phyloP scores from a whole-genome alignment of 2,329 filamentous ascomycete species.

The Fusarium dlaminii region DNA sequence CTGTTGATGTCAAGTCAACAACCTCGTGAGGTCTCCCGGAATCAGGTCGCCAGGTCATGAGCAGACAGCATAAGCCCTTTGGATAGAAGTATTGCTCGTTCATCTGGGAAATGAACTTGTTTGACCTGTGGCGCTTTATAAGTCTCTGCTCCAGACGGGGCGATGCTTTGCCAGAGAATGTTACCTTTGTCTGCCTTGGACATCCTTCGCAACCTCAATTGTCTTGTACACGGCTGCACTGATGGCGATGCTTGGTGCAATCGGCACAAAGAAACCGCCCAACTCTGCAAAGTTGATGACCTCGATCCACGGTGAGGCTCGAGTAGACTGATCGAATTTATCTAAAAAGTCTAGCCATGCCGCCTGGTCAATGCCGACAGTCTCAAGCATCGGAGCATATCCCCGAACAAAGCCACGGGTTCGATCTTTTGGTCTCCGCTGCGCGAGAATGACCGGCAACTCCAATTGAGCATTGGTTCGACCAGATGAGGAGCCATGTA shows the following conservation, averaged over 20 bases:
- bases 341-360: constrained; percentile 15
- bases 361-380: background rate
- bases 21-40: constrained; percentile 32
- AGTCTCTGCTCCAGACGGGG: background rate
- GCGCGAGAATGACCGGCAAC: constrained; percentile 3
- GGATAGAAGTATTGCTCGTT: constrained; percentile 62
- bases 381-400: constrained; percentile 3
- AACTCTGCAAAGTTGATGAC: constrained; percentile 15
- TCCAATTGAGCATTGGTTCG: background rate
- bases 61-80: constrained; percentile 58
- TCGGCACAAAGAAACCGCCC: constrained; percentile 1
- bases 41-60: constrained; percentile 63
- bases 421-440: constrained; percentile 11
- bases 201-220: constrained; percentile 1
- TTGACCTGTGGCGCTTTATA: background rate
- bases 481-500: background rate
- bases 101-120: constrained; percentile 5
- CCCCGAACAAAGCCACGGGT: constrained; percentile 16
- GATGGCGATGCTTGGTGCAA: constrained; percentile 11
- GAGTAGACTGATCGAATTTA: constrained; percentile 10
- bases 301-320: constrained; percentile 3
- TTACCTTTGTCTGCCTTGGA: constrained; percentile 10
- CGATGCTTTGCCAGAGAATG: rapidly evolving
- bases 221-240: constrained; percentile 2
- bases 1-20: constrained; percentile 24